Evolutionary conservation across 2,329 filamentous ascomycete species (phyloP), one percentile per base, ranked within the genome.

Genomic region (Scedosporium aurantiacum): DNA sequence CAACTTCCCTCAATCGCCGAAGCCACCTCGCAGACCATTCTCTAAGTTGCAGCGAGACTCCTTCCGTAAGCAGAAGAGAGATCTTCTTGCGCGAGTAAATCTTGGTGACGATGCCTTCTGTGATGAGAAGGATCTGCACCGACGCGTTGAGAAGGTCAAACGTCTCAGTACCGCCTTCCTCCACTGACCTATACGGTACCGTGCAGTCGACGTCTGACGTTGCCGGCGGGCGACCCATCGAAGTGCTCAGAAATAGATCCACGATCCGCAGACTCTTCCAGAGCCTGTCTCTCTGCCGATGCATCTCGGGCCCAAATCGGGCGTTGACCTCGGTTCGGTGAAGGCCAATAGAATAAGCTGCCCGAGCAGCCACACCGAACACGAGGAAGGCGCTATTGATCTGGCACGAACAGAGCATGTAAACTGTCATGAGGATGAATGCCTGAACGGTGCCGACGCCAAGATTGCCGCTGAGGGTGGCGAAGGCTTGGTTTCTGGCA

Each of bases 121-220:
- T 75, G 2, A 83, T 77, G 0, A 81, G 68, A 6, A 82, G 73
- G 14, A 82, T 79, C 66, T 82, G 80, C 0, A 79, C 79, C 0
- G 78, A 79, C 0, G 79, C 78, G 60, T 81, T 78, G 5, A 82
- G 72, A 0, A 82, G 64, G 54, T 82, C 77, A 6, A 75, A 73
- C 0, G 63, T 64, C 57, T 80, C 79, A 5, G 69, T 69, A 0
- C 73, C 74, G 5, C 72, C 67, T 6, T 70, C 69, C 2, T 72
- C 73, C 0, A 69, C 60, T 2, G 65, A 69, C 14, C 74, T 70
- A 64, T 80, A 82, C 0, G 78, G 70, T 0, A 83, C 79, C 0
- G 79, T 82, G 67, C 80, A 82, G 63, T 83, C 80, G 1, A 80
- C 72, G 52, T 82, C 80, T 0, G 79, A 81, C 0, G 79, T 79